phyloP scores from a whole-genome alignment of 2,329 filamentous ascomycete species.

The Pseudogymnoascus sp. region DNA sequence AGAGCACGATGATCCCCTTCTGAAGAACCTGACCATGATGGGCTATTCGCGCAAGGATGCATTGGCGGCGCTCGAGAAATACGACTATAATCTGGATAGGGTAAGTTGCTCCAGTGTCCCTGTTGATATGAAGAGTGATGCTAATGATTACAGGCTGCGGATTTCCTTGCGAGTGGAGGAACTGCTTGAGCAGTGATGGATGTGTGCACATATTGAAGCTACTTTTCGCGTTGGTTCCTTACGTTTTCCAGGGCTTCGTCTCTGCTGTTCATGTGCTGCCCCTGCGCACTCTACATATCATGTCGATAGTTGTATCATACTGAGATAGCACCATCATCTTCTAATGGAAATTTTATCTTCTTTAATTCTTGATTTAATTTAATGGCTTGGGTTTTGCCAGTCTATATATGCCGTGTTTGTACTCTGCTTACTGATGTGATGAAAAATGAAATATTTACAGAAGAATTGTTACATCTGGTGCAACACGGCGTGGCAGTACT shows the following conservation, averaged over 20 bases:
- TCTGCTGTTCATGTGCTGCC: slow-evolving; percentile 16
- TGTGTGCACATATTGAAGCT: slow-evolving; percentile 11
- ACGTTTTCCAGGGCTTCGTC: slow-evolving; percentile 5
- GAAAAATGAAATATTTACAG: slow-evolving; percentile 18
- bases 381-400: neutral
- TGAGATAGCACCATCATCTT: slow-evolving; percentile 7
- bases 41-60: slow-evolving; percentile 72
- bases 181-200: neutral
- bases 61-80: slow-evolving; percentile 79
- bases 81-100: slow-evolving; percentile 92
- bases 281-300: slow-evolving; percentile 13
- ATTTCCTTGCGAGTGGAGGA: slow-evolving; percentile 28
- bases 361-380: slow-evolving; percentile 10
- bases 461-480: neutral
- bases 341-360: slow-evolving; percentile 10
- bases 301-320: slow-evolving; percentile 12
- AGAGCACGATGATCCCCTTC: slow-evolving; percentile 82
- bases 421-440: slow-evolving; percentile 11
- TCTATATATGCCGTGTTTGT: neutral
- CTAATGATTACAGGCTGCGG: slow-evolving; percentile 28
- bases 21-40: slow-evolving; percentile 86
- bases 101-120: slow-evolving; percentile 45
- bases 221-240: slow-evolving; percentile 2
- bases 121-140: neutral
- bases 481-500: neutral